Evolutionary conservation across 352 stramenopile species (phyloP).

Genomic region (Pythium brassicae): DNA sequence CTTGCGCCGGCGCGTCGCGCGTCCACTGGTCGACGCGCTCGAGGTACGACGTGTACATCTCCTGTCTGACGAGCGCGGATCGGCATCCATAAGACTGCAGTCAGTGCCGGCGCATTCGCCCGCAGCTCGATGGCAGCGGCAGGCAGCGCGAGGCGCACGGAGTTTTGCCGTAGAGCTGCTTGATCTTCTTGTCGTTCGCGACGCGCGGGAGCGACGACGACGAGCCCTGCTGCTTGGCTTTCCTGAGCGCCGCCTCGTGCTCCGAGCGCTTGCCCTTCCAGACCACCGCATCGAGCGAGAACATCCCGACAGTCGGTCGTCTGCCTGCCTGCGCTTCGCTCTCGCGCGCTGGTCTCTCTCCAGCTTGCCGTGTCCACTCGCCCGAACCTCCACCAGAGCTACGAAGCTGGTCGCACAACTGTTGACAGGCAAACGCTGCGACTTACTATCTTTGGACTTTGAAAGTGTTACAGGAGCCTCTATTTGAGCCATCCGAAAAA

Average conservation of each 20-base stretch:
- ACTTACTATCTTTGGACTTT: too few species aligned
- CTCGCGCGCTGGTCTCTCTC: too few species aligned
- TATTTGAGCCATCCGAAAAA: background rate
- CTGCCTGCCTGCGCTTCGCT: too few species aligned
- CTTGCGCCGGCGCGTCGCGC: slow-evolving; percentile 26
- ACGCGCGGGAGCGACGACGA: slow-evolving; percentile 17
- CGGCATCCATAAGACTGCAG: background rate
- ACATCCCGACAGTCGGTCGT: slow-evolving; percentile 23
- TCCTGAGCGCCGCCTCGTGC: slow-evolving; percentile 23
- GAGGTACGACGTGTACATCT: slow-evolving; percentile 66
- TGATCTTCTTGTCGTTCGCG: slow-evolving; percentile 28
- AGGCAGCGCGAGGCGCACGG: slow-evolving; percentile 19
- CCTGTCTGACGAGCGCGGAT: slow-evolving; percentile 26
- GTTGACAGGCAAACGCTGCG: too few species aligned
- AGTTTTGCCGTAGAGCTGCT: slow-evolving; percentile 56
- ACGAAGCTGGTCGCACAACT: too few species aligned
- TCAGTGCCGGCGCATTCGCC: too few species aligned
- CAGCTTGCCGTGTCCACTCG: too few species aligned
- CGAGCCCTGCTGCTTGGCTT: slow-evolving; percentile 21
- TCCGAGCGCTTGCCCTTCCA: slow-evolving; percentile 39
- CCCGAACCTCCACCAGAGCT: too few species aligned
- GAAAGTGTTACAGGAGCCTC: background rate
- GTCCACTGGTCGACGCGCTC: slow-evolving; percentile 54
- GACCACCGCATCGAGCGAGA: slow-evolving; percentile 51
- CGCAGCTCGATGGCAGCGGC: background rate